Evolutionary conservation across 306 rosid species (phyloP).

Genomic region (Gillenia trifoliata): DNA sequence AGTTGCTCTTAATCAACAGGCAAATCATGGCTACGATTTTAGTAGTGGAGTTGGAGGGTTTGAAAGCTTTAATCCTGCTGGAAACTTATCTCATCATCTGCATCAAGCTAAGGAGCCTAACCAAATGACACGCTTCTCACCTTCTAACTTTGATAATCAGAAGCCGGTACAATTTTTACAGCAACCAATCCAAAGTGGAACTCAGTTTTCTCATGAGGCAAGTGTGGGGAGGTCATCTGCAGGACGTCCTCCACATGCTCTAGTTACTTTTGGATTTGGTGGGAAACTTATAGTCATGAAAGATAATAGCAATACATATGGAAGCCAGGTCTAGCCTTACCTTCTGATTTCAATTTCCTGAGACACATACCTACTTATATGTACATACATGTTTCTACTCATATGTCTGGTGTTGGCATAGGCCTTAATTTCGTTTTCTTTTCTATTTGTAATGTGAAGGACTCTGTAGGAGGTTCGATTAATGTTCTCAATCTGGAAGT

Average conservation of each 20-base stretch:
- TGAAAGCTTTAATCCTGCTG: constrained; percentile 28
- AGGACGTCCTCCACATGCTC: constrained; percentile 74
- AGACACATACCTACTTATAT: background rate
- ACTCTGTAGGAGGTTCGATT: constrained; percentile 34
- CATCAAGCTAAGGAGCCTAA: constrained; percentile 31
- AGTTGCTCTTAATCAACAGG: constrained; percentile 25
- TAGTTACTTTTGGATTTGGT: constrained; percentile 78
- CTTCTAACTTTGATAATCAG: constrained; percentile 34
- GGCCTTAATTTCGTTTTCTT: background rate
- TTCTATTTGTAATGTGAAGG: constrained; percentile 33
- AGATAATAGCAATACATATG: constrained; percentile 38
- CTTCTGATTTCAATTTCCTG: constrained; percentile 7
- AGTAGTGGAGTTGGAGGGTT: constrained; percentile 37
- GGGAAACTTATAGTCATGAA: constrained; percentile 75
- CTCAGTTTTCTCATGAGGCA: constrained; percentile 37
- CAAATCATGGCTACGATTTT: constrained; percentile 29
- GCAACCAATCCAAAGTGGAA: constrained; percentile 43
- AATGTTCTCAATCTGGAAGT: constrained; percentile 63
- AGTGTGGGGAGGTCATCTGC: constrained; percentile 57
- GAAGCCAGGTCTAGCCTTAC: constrained; percentile 53
- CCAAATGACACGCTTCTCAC: constrained; percentile 39
- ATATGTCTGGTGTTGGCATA: background rate
- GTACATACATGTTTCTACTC: background rate
- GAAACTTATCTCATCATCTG: constrained; percentile 34
- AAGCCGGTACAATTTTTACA: constrained; percentile 31